phyloP scores from a whole-genome alignment of 169 alveolate species.

The Prorocentrum cordatum region DNA sequence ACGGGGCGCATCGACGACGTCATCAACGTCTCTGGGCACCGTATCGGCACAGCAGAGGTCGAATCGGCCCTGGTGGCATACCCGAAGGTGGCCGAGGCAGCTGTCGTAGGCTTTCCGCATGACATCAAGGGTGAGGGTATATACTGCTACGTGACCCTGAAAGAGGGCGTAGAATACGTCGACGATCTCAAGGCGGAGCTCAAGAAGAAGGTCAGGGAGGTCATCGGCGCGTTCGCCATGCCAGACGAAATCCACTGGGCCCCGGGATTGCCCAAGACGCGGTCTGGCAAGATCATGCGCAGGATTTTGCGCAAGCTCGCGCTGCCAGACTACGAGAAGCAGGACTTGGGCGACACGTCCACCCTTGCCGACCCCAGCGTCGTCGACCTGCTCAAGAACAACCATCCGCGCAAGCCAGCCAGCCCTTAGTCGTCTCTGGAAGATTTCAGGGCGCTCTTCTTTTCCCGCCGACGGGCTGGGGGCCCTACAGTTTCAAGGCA shows the following conservation, averaged over 20 bases:
- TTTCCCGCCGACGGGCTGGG: too few relatives aligned
- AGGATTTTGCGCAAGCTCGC: constrained; percentile 87
- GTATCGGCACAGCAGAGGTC: constrained; percentile 89
- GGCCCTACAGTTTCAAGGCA: too few relatives aligned
- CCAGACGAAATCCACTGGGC: constrained; percentile 82
- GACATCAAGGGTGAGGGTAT: constrained; percentile 89
- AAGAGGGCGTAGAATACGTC: constrained; percentile 26
- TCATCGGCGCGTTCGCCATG: constrained; percentile 89
- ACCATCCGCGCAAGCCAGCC: constrained; percentile 20
- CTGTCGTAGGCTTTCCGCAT: constrained; percentile 84
- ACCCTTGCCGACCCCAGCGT: constrained; percentile 73
- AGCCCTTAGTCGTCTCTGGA: too few relatives aligned
- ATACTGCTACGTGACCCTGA: constrained; percentile 84
- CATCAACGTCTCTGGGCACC: constrained; percentile 89
- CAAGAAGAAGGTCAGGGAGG: constrained; percentile 76
- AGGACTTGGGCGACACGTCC: constrained; percentile 73
- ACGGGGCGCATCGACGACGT: constrained; percentile 95
- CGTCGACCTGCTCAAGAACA: constrained; percentile 52
- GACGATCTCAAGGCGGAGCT: constrained; percentile 23
- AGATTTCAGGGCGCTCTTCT: too few relatives aligned
- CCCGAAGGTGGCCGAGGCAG: constrained; percentile 49
- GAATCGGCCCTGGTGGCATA: constrained; percentile 88
- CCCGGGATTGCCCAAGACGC: constrained; percentile 85
- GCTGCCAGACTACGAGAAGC: constrained; percentile 73
- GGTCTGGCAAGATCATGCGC: constrained; percentile 86